Conservation (phyloP, 805 yeast genomes). For the Kodamaea sagamina region DNA sequence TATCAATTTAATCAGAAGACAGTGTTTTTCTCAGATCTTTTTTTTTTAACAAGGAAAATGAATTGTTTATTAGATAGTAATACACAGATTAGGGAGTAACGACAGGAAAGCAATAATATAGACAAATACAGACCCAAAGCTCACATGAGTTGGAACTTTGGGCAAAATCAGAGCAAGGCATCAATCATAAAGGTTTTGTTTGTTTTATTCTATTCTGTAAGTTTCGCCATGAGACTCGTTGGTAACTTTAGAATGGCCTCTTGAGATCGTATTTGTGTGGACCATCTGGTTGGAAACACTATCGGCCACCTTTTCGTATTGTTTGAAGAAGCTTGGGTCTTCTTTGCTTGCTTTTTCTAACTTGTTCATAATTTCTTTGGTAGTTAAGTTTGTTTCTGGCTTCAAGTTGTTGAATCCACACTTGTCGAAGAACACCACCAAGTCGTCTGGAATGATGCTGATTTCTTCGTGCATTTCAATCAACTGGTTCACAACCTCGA, state of each 20-base stretch:
- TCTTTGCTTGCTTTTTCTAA: constrained; percentile 37
- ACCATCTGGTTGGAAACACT: constrained; percentile 28
- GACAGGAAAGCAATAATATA: constrained; percentile 5
- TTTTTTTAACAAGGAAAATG: neutral
- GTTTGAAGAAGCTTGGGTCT: constrained; percentile 31
- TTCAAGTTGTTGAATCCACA: constrained; percentile 35
- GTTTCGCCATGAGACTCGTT: constrained; percentile 36
- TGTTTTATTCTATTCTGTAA: constrained; percentile 10
- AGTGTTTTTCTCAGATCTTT: neutral
- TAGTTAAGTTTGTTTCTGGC: constrained; percentile 17
- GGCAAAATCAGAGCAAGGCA: neutral
- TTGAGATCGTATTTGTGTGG: constrained; percentile 30
- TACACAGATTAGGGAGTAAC: constrained; percentile 7
- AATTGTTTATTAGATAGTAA: constrained; percentile 5
- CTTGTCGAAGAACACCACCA: constrained; percentile 51
- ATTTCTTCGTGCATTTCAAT: constrained; percentile 81
- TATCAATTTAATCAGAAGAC: constrained; percentile 1
- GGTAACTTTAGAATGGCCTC: constrained; percentile 31
- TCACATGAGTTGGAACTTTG: neutral
- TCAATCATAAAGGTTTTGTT: neutral
- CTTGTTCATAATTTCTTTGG: constrained; percentile 40
- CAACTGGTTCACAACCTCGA: constrained; percentile 83
- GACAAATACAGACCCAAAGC: constrained; percentile 1
- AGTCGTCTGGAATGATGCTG: constrained; percentile 70
- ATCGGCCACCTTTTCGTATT: constrained; percentile 16